A percentile compares a stretch with the other conserved stretches of the same genome.
These are phyloP conservation scores for Mycena vitilis DNA, from an alignment of 768 basidiomycete genomes.

Conservation along the genomic window DNA sequence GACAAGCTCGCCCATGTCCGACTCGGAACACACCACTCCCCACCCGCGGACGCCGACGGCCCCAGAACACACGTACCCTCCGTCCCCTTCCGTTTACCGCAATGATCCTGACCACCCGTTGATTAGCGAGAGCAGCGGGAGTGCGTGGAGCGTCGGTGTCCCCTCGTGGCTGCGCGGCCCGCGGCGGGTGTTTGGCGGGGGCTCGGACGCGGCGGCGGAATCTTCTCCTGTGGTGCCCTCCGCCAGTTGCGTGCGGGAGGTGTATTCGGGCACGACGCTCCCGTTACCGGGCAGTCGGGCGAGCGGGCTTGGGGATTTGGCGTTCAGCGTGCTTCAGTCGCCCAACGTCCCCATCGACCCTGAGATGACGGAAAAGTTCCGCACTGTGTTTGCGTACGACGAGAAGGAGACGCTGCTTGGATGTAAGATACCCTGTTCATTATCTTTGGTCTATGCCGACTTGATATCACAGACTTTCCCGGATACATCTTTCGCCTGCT, in stretches of 20 bases:
- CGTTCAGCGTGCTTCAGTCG: slow-evolving; percentile 86
- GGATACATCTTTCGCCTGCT: slow-evolving; percentile 91
- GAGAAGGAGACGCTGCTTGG: slow-evolving; percentile 90
- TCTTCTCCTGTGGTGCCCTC: slow-evolving; percentile 43
- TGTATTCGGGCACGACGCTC: slow-evolving; percentile 60
- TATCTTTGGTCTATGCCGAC: slow-evolving; percentile 19
- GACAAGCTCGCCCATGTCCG: slow-evolving; percentile 54
- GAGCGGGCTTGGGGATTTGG: slow-evolving; percentile 65
- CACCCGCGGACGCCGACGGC: slow-evolving; percentile 41
- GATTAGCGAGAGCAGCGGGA: slow-evolving; percentile 58
- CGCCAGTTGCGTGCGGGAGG: slow-evolving; percentile 62
- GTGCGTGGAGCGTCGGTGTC: slow-evolving; percentile 73
- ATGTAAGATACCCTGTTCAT: slow-evolving; percentile 72
- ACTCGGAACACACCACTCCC: slow-evolving; percentile 33
- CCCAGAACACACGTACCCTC: slow-evolving; percentile 82
- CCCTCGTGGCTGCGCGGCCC: slow-evolving; percentile 76
- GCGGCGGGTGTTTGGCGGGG: slow-evolving; percentile 54
- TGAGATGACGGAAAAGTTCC: slow-evolving; percentile 81
- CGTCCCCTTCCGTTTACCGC: slow-evolving; percentile 66
- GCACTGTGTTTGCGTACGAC: slow-evolving; percentile 84
- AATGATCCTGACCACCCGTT: slow-evolving; percentile 60
- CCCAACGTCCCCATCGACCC: slow-evolving; percentile 71
- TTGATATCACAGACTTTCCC: slow-evolving; percentile 75
- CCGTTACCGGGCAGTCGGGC: slow-evolving; percentile 49
- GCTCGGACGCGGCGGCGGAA: slow-evolving; percentile 42